These are phyloP conservation scores for Eudorina sp. DNA, from an alignment of 139 green algal genomes.

Conservation along the genomic window DNA sequence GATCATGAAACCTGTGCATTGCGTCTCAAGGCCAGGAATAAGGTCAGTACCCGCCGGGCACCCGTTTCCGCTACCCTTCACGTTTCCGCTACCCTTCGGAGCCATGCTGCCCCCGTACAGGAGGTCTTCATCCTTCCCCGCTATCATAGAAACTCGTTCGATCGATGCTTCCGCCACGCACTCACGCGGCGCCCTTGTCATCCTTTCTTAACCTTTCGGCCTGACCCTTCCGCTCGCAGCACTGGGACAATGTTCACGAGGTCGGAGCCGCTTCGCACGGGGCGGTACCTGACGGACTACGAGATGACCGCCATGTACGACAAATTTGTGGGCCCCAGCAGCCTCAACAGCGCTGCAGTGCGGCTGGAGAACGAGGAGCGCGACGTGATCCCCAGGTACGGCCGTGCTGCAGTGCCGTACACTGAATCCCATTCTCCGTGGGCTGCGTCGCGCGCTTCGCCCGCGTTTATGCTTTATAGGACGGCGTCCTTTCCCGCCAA, in stretches of 20 bases:
- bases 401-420: no score
- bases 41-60: neutral
- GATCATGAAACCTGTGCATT: neutral
- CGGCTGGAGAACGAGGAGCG: conserved; percentile 8
- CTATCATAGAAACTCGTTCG: no score
- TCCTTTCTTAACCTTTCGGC: no score
- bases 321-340: conserved; percentile 17
- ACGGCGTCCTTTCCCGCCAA: no score
- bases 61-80: neutral
- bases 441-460: no score
- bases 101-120: no score
- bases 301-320: conserved; percentile 33
- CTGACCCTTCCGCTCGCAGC: neutral
- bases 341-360: conserved; percentile 22
- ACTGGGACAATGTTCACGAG: neutral
- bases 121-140: no score
- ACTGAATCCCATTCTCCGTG: no score
- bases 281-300: neutral
- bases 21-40: conserved; percentile 6
- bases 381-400: neutral
- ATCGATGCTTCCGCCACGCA: no score
- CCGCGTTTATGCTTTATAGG: no score
- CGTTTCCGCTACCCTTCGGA: no score
- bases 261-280: neutral
- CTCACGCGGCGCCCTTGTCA: no score